Evolutionary conservation across 768 basidiomycete genomes (phyloP).

Genomic region (Boletus sp.): DNA sequence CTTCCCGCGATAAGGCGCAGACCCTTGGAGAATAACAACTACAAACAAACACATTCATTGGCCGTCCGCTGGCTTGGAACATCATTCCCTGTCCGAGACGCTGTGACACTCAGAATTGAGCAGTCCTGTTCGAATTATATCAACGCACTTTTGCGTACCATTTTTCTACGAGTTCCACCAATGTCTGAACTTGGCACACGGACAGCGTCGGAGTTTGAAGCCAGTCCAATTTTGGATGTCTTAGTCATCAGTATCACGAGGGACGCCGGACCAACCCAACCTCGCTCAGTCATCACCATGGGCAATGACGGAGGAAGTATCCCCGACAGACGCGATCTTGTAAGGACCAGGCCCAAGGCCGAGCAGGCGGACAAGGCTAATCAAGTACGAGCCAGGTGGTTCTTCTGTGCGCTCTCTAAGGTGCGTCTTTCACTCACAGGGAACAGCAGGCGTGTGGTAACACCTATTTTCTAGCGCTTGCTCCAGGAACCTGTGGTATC

Average conservation of each 20-base stretch:
- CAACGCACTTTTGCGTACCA: not conserved
- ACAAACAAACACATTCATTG: constrained; percentile 18
- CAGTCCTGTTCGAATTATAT: too few relatives aligned
- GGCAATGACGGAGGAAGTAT: constrained; percentile 90
- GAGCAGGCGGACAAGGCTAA: constrained; percentile 91
- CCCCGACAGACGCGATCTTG: constrained; percentile 77
- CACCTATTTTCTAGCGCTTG: constrained; percentile 51
- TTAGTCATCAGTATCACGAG: constrained; percentile 1
- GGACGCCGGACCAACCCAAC: not conserved
- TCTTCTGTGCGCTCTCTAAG: constrained; percentile 94
- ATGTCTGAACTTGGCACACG: not conserved
- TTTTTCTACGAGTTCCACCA: not conserved
- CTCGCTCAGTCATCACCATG: constrained; percentile 42
- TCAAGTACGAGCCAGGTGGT: constrained; percentile 83
- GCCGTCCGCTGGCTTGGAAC: not conserved
- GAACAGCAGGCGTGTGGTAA: not conserved
- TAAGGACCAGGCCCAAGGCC: constrained; percentile 70
- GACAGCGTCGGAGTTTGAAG: constrained; percentile 6
- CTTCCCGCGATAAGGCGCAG: constrained; percentile 8
- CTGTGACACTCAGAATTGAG: too few relatives aligned
- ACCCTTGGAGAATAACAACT: constrained; percentile 22
- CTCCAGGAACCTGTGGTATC: constrained; percentile 88
- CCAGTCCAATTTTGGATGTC: not conserved
- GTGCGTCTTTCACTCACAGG: constrained; percentile 36
- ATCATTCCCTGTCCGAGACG: not conserved